Percentiles rank a stretch among this genome's conserved stretches.
These are phyloP conservation scores for Termitomyces sp. DNA, from an alignment of 768 basidiomycete genomes.

Conservation along the genomic window DNA sequence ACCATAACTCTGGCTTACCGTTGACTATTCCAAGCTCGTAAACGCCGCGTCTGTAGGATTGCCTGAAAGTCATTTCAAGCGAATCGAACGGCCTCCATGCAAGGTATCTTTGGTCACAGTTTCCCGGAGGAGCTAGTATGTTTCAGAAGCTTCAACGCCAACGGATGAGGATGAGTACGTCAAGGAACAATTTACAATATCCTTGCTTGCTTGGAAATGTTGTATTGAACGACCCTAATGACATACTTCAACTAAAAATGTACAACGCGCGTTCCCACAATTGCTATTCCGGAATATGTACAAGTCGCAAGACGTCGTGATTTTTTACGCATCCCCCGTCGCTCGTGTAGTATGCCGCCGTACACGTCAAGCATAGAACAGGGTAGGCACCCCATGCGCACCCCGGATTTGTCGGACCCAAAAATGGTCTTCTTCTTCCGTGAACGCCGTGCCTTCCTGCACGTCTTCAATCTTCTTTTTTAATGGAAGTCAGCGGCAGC, in stretches of 20 bases:
- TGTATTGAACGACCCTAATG: neutral
- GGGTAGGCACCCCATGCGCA: neutral
- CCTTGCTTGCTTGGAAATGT: conserved; percentile 8
- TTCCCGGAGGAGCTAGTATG: conserved; percentile 3
- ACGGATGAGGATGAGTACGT: conserved; percentile 12
- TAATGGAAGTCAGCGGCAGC: neutral
- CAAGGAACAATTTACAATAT: conserved; percentile 4
- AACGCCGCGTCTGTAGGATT: neutral
- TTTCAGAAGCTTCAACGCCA: neutral
- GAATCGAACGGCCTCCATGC: neutral
- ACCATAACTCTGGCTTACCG: neutral
- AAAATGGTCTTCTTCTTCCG: neutral
- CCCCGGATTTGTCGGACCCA: neutral
- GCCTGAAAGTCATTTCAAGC: neutral
- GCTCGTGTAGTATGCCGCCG: neutral
- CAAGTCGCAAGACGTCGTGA: neutral
- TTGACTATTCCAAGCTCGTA: neutral
- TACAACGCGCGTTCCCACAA: neutral
- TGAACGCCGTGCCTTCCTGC: neutral
- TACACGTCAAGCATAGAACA: neutral
- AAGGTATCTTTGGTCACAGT: neutral
- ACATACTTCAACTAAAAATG: neutral
- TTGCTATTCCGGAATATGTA: neutral
- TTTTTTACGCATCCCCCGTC: neutral
- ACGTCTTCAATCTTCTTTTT: neutral